A percentile compares a stretch with the other conserved stretches of the same genome.
These are phyloP conservation scores for Lentinula sp. DNA, from an alignment of 768 basidiomycete genomes.

Conservation along the genomic window DNA sequence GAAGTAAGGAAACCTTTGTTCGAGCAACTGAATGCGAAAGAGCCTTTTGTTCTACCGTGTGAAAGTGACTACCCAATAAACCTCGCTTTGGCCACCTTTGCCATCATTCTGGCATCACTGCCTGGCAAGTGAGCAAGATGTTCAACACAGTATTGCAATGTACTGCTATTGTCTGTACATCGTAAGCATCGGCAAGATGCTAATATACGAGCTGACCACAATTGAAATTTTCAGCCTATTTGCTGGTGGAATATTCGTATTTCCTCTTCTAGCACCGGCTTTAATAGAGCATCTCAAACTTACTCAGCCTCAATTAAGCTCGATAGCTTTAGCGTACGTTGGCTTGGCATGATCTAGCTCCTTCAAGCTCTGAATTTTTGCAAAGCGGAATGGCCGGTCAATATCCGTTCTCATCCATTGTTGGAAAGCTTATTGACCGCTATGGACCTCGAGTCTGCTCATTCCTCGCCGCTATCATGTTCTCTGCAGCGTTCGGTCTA, in stretches of 20 bases:
- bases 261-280: conserved; percentile 66
- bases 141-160: background rate
- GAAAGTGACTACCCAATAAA: background rate
- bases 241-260: conserved; percentile 77
- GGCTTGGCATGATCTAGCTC: background rate
- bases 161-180: conserved; percentile 11
- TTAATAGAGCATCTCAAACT: conserved; percentile 55
- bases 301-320: conserved; percentile 72
- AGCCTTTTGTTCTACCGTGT: conserved; percentile 1
- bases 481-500: conserved; percentile 53
- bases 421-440: conserved; percentile 62
- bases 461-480: conserved; percentile 51
- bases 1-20: background rate
- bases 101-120: background rate
- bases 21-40: background rate
- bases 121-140: background rate
- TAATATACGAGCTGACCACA: background rate
- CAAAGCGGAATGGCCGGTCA: conserved; percentile 76
- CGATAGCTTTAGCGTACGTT: conserved; percentile 69
- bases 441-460: conserved; percentile 67
- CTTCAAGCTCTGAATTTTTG: background rate
- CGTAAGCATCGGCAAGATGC: conserved; percentile 5
- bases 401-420: conserved; percentile 67
- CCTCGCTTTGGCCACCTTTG: background rate
- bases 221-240: conserved; percentile 42